phyloP scores from a whole-genome alignment of 2,329 filamentous ascomycete genomes.

The Botrytis aclada region DNA sequence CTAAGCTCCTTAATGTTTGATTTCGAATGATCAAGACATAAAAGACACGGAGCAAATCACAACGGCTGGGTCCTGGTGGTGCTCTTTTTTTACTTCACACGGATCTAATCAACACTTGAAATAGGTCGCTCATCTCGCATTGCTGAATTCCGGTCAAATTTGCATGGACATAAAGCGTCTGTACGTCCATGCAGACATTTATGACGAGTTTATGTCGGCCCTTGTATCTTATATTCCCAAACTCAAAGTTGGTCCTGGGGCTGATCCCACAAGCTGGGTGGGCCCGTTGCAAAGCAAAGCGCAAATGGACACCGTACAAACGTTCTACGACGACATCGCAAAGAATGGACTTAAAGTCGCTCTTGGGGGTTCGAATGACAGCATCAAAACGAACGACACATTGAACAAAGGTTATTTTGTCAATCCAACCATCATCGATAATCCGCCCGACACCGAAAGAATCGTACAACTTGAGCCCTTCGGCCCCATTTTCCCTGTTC shows the following conservation, averaged over 20 bases:
- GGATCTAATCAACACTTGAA: neutral
- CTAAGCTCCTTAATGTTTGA: too few relatives aligned
- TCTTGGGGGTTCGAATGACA: constrained; percentile 37
- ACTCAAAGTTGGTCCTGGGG: constrained; percentile 40
- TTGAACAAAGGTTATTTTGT: constrained; percentile 50
- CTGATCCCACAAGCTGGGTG: constrained; percentile 38
- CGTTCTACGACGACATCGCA: constrained; percentile 53
- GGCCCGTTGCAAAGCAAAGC: constrained; percentile 61
- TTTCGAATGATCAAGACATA: neutral
- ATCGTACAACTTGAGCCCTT: constrained; percentile 60
- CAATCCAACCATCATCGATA: constrained; percentile 55
- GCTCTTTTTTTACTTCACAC: neutral
- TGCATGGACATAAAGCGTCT: constrained; percentile 56
- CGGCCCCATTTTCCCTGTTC: constrained; percentile 36
- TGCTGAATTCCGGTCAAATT: constrained; percentile 50
- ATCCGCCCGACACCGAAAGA: constrained; percentile 52
- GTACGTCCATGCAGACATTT: constrained; percentile 58
- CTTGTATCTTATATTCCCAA: constrained; percentile 45
- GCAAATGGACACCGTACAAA: constrained; percentile 55
- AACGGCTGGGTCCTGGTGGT: too few relatives aligned
- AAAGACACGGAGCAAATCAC: neutral
- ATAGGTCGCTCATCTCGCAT: constrained; percentile 45
- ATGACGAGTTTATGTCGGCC: constrained; percentile 47
- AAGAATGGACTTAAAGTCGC: constrained; percentile 51
- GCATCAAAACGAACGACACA: neutral